Evolutionary conservation across 2,329 filamentous ascomycete species (phyloP).

Genomic region (Fusarium camptoceras): DNA sequence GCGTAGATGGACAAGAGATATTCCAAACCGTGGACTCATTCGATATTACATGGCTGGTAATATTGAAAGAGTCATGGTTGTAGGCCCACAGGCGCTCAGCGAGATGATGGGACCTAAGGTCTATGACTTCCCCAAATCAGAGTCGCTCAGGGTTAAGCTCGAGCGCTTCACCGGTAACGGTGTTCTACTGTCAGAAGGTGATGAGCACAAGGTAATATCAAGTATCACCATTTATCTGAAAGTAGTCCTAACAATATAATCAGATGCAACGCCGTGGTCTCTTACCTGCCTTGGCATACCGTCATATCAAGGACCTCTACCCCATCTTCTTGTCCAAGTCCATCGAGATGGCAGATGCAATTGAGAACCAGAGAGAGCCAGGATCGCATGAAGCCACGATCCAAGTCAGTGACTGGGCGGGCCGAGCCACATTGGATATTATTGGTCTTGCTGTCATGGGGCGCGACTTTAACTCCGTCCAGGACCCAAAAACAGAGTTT

Average conservation of each 20-base stretch:
- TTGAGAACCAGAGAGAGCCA: neutral
- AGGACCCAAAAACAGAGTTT: neutral
- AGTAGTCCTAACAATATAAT: too few relatives aligned
- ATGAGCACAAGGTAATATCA: neutral
- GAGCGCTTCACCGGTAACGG: neutral
- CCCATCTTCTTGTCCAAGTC: neutral
- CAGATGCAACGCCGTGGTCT: neutral
- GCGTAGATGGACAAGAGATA: neutral
- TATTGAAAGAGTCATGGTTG: neutral
- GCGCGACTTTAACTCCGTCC: neutral
- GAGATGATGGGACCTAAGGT: neutral
- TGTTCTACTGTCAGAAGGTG: neutral
- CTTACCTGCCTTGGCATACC: neutral
- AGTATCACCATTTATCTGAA: accelerated
- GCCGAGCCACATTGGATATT: neutral
- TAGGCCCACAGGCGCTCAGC: neutral
- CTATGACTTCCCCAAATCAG: neutral
- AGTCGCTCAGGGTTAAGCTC: neutral
- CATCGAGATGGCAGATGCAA: neutral
- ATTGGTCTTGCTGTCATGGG: neutral
- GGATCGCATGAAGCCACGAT: neutral
- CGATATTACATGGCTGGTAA: neutral
- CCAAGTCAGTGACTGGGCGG: neutral
- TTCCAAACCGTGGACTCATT: neutral
- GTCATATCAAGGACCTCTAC: neutral